These are phyloP conservation scores for Thelonectria rubi DNA, from an alignment of 2,329 filamentous ascomycete species.

Conservation along the genomic window DNA sequence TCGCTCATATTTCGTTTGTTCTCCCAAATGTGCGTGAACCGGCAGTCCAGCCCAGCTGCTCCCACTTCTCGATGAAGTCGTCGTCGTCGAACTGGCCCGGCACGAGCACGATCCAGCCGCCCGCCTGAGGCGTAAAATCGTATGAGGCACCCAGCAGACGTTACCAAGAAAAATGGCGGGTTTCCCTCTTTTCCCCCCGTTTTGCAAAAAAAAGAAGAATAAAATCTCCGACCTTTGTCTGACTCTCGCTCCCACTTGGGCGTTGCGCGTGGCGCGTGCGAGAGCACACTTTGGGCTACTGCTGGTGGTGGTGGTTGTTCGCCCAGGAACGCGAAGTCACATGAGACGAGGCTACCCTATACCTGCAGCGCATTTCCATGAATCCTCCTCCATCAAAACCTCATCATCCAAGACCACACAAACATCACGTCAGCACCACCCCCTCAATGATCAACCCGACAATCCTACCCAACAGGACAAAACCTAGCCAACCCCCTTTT, in stretches of 20 bases:
- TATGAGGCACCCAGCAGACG: background rate
- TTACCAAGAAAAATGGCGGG: background rate
- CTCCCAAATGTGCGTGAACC: background rate
- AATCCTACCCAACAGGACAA: background rate
- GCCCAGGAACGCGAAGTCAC: constrained; percentile 40
- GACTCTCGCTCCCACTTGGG: background rate
- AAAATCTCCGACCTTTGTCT: background rate
- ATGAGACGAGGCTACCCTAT: constrained; percentile 31
- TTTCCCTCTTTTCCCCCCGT: background rate
- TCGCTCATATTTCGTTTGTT: background rate
- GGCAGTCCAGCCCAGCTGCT: too few species aligned
- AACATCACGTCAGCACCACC: constrained; percentile 18
- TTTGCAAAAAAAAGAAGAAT: background rate
- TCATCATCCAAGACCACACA: background rate
- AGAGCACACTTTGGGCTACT: constrained; percentile 24
- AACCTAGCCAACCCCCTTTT: constrained; percentile 2
- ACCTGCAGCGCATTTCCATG: background rate
- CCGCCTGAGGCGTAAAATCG: too few species aligned
- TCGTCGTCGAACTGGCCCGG: too few species aligned
- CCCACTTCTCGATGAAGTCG: too few species aligned
- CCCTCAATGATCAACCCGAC: too few species aligned
- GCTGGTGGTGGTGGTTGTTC: constrained; percentile 14
- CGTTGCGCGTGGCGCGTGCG: constrained; percentile 33
- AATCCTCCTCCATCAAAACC: background rate
- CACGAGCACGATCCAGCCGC: too few species aligned